A percentile compares a stretch with the other conserved stretches of the same genome.
phyloP scores from a whole-genome alignment of 2,329 filamentous ascomycete species.

The Torrubiellomyces zombiae region DNA sequence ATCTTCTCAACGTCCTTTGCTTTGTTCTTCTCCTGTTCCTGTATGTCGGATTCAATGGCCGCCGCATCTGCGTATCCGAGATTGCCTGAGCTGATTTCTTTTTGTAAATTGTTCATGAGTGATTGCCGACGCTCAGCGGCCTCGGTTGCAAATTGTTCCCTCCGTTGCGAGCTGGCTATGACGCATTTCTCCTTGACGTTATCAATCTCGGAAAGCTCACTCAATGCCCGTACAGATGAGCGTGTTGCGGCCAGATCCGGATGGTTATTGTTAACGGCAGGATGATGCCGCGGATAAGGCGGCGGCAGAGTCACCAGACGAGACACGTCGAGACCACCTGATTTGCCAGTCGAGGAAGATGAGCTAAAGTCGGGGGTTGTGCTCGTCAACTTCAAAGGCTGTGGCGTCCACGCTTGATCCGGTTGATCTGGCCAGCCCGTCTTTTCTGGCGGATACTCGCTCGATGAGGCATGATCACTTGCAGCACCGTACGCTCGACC shows the following conservation, averaged over 20 bases:
- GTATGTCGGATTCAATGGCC: conserved; percentile 60
- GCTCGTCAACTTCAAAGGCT: conserved; percentile 22
- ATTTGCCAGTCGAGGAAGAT: conserved; percentile 28
- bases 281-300: conserved; percentile 85
- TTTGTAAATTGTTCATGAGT: conserved; percentile 59
- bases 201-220: conserved; percentile 56
- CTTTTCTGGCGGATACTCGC: conserved; percentile 40
- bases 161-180: conserved; percentile 37
- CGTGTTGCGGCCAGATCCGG: conserved; percentile 72
- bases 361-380: conserved; percentile 21
- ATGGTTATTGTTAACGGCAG: conserved; percentile 90
- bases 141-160: conserved; percentile 35
- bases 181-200: conserved; percentile 47
- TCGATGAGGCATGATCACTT: conserved; percentile 23
- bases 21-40: conserved; percentile 50
- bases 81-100: conserved; percentile 59
- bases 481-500: conserved; percentile 17
- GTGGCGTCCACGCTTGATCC: conserved; percentile 23
- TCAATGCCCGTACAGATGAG: conserved; percentile 53
- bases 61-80: conserved; percentile 75
- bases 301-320: conserved; percentile 84
- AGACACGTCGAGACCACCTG: conserved; percentile 64
- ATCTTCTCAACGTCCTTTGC: conserved; percentile 59
- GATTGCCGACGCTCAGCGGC: conserved; percentile 39
- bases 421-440: conserved; percentile 34